phyloP scores from a whole-genome alignment of 495 filamentous ascomycete species.

The Xylaria nigripes region DNA sequence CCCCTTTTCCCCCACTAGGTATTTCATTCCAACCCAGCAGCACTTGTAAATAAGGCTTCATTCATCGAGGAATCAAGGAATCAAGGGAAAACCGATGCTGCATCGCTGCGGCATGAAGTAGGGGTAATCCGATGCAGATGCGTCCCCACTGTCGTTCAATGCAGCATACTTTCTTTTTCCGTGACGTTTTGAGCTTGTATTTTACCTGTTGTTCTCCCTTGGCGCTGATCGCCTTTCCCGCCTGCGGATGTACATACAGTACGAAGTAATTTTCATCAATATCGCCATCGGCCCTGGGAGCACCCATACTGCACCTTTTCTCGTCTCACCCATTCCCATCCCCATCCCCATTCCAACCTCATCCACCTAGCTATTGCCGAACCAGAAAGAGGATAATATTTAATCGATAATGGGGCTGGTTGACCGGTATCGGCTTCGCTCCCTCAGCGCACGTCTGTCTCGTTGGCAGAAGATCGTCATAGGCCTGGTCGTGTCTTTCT shows the following conservation, averaged over 20 bases:
- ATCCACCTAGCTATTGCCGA: not conserved
- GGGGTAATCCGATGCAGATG: conserved; percentile 1
- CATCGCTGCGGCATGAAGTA: conserved; percentile 3
- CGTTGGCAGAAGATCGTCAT: conserved; percentile 23
- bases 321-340: not conserved
- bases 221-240: not conserved
- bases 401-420: conserved; percentile 19
- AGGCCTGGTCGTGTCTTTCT: conserved; percentile 14
- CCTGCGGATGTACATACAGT: not conserved
- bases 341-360: not conserved
- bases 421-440: conserved; percentile 21
- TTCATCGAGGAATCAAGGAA: not conserved
- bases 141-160: conserved; percentile 1
- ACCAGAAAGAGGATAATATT: not conserved
- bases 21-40: not conserved
- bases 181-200: conserved; percentile 1
- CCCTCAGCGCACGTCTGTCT: conserved; percentile 19
- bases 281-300: not conserved
- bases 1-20: not conserved
- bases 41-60: not conserved
- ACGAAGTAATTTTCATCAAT: not conserved
- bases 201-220: not conserved
- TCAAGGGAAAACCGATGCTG: not conserved
- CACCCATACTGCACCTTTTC: not conserved
- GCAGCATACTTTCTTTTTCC: not conserved